Percentiles rank a stretch among this genome's conserved stretches.
These are phyloP conservation scores for Nakazawaea molendinolei DNA, from an alignment of 805 yeast genomes.

Conservation along the genomic window DNA sequence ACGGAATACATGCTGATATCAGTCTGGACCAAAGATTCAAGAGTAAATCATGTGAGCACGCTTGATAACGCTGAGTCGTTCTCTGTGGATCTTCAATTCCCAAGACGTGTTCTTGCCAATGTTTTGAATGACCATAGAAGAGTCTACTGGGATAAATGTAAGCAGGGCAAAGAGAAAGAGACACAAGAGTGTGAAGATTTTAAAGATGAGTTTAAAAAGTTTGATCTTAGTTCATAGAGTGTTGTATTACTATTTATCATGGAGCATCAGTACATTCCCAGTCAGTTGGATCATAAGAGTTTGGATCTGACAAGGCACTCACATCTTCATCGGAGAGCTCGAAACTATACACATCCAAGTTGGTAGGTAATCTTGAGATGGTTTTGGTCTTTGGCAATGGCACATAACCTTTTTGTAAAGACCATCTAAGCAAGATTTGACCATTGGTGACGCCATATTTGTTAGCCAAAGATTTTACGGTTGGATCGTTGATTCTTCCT, in stretches of 20 bases:
- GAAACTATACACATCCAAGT: slow-evolving; percentile 50
- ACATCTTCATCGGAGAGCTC: slow-evolving; percentile 36
- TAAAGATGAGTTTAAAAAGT: slow-evolving; percentile 45
- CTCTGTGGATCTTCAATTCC: slow-evolving; percentile 70
- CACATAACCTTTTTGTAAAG: slow-evolving; percentile 61
- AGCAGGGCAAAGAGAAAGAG: slow-evolving; percentile 59
- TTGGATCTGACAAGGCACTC: slow-evolving; percentile 37
- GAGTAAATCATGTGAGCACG: slow-evolving; percentile 13
- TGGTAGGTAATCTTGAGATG: slow-evolving; percentile 42
- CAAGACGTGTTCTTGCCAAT: slow-evolving; percentile 70
- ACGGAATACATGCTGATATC: slow-evolving; percentile 32
- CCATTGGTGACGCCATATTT: slow-evolving; percentile 45
- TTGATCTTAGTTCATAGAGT: slow-evolving; percentile 40
- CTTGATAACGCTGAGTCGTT: slow-evolving; percentile 13
- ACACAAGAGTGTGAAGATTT: slow-evolving; percentile 55
- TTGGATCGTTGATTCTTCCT: slow-evolving; percentile 46
- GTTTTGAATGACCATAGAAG: slow-evolving; percentile 55
- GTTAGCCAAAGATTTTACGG: slow-evolving; percentile 40
- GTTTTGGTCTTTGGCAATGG: slow-evolving; percentile 65
- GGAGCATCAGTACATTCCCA: slow-evolving; percentile 70
- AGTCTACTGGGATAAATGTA: slow-evolving; percentile 72
- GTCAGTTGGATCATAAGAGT: slow-evolving; percentile 64
- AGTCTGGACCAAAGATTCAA: slow-evolving; percentile 14
- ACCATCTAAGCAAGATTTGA: slow-evolving; percentile 69
- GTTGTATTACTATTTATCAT: slow-evolving; percentile 17